A percentile compares a stretch with the other conserved stretches of the same genome.
Conservation (phyloP, 2,329 filamentous ascomycete species). For the Knufia fluminis region DNA sequence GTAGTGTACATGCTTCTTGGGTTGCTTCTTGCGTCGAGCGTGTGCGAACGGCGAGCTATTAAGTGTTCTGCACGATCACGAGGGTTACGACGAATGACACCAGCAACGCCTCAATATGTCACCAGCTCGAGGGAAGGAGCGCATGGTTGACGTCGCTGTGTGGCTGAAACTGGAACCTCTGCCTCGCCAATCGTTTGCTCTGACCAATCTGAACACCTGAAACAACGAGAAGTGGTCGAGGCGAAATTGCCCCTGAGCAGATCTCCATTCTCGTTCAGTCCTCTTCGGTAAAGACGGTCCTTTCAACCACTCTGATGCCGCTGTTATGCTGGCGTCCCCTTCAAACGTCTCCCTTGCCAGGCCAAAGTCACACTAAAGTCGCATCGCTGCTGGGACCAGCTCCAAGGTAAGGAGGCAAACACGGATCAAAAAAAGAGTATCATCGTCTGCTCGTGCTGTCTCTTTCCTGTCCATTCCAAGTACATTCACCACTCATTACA, state of each 20-base stretch:
- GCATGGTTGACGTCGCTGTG: no score
- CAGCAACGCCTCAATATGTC: no score
- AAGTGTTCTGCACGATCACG: no score
- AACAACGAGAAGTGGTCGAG: no score
- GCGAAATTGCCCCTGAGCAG: slow-evolving; percentile 4
- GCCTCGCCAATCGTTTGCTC: no score
- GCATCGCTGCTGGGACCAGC: background rate
- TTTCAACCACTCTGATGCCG: background rate
- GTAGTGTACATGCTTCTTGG: no score
- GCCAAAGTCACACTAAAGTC: background rate
- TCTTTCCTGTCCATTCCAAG: background rate
- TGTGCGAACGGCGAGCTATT: no score
- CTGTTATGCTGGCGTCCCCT: background rate
- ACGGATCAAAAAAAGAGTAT: background rate
- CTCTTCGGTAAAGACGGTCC: background rate
- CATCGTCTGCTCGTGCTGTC: background rate
- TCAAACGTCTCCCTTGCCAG: background rate
- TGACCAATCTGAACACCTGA: no score
- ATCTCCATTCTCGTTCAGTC: background rate
- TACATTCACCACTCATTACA: background rate
- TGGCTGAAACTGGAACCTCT: no score
- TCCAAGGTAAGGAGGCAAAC: background rate
- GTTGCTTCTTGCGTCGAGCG: no score
- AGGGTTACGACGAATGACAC: no score
- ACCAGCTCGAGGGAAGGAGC: no score